Percentiles rank a stretch among this genome's conserved stretches.
These are phyloP conservation scores for Daldinia decipiens DNA, from an alignment of 495 filamentous ascomycete genomes.

Conservation along the genomic window DNA sequence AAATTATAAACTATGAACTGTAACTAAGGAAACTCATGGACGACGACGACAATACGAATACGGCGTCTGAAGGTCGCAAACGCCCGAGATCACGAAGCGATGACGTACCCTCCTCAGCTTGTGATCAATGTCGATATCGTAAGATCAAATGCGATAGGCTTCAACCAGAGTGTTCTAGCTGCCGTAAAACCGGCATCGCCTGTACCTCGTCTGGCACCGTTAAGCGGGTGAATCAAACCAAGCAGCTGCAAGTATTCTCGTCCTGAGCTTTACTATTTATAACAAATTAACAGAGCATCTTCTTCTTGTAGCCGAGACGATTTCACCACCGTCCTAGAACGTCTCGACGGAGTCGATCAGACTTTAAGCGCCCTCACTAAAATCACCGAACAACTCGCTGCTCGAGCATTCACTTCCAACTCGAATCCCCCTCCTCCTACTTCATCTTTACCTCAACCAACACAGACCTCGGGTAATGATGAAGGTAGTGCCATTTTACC, in stretches of 20 bases:
- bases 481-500: conserved; percentile 5
- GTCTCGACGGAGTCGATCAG: conserved; percentile 28
- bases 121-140: conserved; percentile 51
- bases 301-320: conserved; percentile 28
- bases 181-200: conserved; percentile 43
- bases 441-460: not conserved
- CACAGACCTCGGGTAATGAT: conserved; percentile 4
- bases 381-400: conserved; percentile 28
- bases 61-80: conserved; percentile 11
- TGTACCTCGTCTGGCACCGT: conserved; percentile 22
- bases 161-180: conserved; percentile 51
- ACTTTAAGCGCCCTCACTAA: conserved; percentile 25
- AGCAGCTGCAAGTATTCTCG: conserved; percentile 26
- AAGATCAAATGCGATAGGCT: conserved; percentile 53
- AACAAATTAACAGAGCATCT: not conserved
- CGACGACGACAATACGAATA: not conserved
- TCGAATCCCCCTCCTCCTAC: not conserved
- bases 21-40: not conserved
- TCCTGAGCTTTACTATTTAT: not conserved
- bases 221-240: conserved; percentile 35
- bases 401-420: conserved; percentile 14
- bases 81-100: conserved; percentile 10
- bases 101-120: conserved; percentile 27
- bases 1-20: not conserved
- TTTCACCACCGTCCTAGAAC: conserved; percentile 33